Conservation (phyloP, 1,139 yeast species). For the Hyphopichia burtonii region DNA sequence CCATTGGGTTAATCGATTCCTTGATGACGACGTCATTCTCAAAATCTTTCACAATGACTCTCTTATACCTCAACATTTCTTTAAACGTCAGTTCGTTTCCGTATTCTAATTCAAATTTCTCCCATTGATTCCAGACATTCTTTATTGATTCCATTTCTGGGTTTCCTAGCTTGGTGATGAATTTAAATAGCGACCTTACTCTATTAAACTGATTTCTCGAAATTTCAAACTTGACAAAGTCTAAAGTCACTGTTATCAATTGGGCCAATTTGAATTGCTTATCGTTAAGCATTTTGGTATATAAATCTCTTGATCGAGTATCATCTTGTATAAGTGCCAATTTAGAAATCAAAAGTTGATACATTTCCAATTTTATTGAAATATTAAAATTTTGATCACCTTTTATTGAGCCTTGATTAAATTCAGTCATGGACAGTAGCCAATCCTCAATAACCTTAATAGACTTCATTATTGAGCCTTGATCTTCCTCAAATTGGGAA, state of each 20-base stretch:
- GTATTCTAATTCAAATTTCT: constrained; percentile 63
- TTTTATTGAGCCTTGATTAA: background rate
- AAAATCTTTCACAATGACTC: constrained; percentile 34
- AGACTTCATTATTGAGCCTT: constrained; percentile 28
- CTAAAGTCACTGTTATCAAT: constrained; percentile 28
- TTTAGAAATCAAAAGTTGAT: constrained; percentile 12
- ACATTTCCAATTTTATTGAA: constrained; percentile 23
- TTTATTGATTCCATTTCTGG: constrained; percentile 17
- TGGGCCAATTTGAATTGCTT: constrained; percentile 25
- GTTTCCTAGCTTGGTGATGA: constrained; percentile 24
- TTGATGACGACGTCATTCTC: constrained; percentile 26
- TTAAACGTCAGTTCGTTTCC: constrained; percentile 75
- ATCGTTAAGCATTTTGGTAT: constrained; percentile 12
- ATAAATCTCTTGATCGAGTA: background rate
- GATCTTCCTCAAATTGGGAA: constrained; percentile 54
- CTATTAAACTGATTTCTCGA: constrained; percentile 49
- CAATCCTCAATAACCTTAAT: constrained; percentile 15
- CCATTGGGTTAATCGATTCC: constrained; percentile 41
- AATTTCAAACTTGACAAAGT: constrained; percentile 50
- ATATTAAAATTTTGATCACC: constrained; percentile 4
- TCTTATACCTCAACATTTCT: constrained; percentile 67
- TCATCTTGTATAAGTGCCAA: constrained; percentile 15
- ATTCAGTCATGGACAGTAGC: constrained; percentile 4
- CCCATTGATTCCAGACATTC: constrained; percentile 66
- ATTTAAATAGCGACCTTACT: constrained; percentile 59